Evolutionary conservation across 805 yeast genomes (phyloP), one percentile per base, ranked within the genome.

Genomic region (Monosporozyma siamensis): DNA sequence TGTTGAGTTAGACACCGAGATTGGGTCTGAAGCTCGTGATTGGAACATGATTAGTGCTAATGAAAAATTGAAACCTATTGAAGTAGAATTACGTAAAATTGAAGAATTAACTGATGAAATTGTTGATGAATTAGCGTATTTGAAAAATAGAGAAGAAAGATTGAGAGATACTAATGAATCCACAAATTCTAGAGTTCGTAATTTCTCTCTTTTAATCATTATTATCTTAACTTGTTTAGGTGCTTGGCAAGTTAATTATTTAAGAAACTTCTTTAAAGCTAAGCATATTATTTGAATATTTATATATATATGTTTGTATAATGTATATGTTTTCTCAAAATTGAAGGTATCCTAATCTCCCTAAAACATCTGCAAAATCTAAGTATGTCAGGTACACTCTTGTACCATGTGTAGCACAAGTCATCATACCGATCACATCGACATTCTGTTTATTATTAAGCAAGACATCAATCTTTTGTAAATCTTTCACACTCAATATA

Each of bases 141-240:
- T 92, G 68, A 82, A 82, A 58, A 67, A 66, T 46, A 84, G 98
- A 68, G 98, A 92, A 67, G 90, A 81, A 65, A 77, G 86, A 65
- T 73, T 92, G 66, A 83, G 98, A 70, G 94, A 92, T 64, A 92
- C 98, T 40, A 92, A 92, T 66, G 98, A 92, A 70, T 81, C 94
- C 34, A 92, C 98, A 40, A 92, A 92, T 68, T 73, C 82, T 53
- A 80, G 98, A 62, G 96, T 90, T 45, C 81, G 87, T 68, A 79
- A 81, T 68, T 92, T 92, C 63, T 85, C 95, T 12, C 54, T 84
- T 25, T 56, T 79, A 37, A 77, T 87, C 47, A 72, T 88, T 45
- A 24, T 81, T 31, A 71, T 87, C 29, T 74, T 92, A 61, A 59
- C 87, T 41, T 77, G 78, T 21, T 77, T 92, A 54, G 96, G 97